These are phyloP conservation scores for Phylloporus sp. DNA, from an alignment of 768 basidiomycete genomes.

Conservation along the genomic window DNA sequence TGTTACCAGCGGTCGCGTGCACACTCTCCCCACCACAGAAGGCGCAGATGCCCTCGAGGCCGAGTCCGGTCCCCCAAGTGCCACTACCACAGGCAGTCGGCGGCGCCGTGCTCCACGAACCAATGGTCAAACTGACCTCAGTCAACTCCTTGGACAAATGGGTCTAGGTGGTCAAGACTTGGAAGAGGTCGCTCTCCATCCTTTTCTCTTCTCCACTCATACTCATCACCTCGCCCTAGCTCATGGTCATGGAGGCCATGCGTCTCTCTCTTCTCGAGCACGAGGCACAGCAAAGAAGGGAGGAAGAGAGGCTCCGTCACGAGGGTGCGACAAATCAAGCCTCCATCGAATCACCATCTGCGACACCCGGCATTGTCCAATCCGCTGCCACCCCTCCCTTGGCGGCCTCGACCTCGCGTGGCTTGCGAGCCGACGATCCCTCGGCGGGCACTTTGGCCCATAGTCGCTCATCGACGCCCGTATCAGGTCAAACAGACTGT, in stretches of 20 bases:
- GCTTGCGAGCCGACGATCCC: conserved; percentile 9
- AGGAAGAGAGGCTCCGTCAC: conserved; percentile 62
- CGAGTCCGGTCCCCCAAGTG: conserved; percentile 29
- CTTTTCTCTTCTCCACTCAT: conserved; percentile 22
- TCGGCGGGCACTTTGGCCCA: conserved; percentile 9
- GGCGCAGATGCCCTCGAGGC: conserved; percentile 40
- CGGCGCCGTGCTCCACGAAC: conserved; percentile 56
- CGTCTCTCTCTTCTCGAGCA: conserved; percentile 90
- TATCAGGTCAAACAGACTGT: conserved; percentile 33
- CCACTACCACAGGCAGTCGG: conserved; percentile 42
- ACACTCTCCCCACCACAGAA: conserved; percentile 57
- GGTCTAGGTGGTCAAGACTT: conserved; percentile 82
- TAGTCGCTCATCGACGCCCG: conserved; percentile 29
- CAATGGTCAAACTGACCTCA: conserved; percentile 50
- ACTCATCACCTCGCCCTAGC: conserved; percentile 38
- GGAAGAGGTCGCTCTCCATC: conserved; percentile 66
- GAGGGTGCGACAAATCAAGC: conserved; percentile 37
- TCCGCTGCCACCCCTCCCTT: conserved; percentile 1
- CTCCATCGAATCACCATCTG: conserved; percentile 22
- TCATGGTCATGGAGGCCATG: conserved; percentile 99
- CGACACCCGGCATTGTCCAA: conserved; percentile 5
- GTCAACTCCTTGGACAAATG: conserved; percentile 56
- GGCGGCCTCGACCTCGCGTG: conserved; percentile 4
- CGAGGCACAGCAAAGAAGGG: conserved; percentile 83
- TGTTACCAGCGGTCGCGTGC: conserved; percentile 83